phyloP scores from a whole-genome alignment of 768 basidiomycete genomes.

The Naganishia vaughanmartiniae region DNA sequence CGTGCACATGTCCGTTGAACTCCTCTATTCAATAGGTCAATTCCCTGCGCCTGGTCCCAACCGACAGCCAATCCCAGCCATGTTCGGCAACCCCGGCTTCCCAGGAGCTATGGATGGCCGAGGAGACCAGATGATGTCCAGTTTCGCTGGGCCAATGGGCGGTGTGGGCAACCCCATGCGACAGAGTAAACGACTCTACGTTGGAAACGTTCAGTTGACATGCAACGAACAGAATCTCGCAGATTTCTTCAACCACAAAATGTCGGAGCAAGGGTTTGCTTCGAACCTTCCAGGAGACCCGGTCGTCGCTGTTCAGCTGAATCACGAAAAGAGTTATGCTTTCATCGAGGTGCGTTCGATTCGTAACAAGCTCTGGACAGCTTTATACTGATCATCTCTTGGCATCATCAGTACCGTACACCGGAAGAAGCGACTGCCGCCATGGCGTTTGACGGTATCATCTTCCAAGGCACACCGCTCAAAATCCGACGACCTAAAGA shows the following conservation, averaged over 20 bases:
- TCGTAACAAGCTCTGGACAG: not conserved
- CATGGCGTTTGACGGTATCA: slow-evolving; percentile 95
- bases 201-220: slow-evolving; percentile 91
- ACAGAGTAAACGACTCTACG: slow-evolving; percentile 91
- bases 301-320: slow-evolving; percentile 89
- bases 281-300: slow-evolving; percentile 65
- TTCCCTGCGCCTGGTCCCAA: slow-evolving; percentile 97
- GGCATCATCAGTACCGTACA: slow-evolving; percentile 78
- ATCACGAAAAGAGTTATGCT: slow-evolving; percentile 98
- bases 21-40: slow-evolving; percentile 61
- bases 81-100: slow-evolving; percentile 33
- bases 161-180: slow-evolving; percentile 57
- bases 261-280: slow-evolving; percentile 64
- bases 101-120: slow-evolving; percentile 29
- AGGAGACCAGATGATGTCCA: slow-evolving; percentile 28
- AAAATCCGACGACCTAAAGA: slow-evolving; percentile 98
- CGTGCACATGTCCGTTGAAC: slow-evolving; percentile 10
- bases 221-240: slow-evolving; percentile 88
- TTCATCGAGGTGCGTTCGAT: slow-evolving; percentile 78
- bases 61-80: slow-evolving; percentile 52
- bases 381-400: not conserved
- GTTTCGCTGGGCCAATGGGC: slow-evolving; percentile 31
- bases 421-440: slow-evolving; percentile 94
- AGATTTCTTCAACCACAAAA: slow-evolving; percentile 93
- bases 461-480: slow-evolving; percentile 90